A percentile compares a stretch with the other conserved stretches of the same genome.
Evolutionary conservation across 2,329 filamentous ascomycete genomes (phyloP).

Genomic region (Drechmeria coniospora): DNA sequence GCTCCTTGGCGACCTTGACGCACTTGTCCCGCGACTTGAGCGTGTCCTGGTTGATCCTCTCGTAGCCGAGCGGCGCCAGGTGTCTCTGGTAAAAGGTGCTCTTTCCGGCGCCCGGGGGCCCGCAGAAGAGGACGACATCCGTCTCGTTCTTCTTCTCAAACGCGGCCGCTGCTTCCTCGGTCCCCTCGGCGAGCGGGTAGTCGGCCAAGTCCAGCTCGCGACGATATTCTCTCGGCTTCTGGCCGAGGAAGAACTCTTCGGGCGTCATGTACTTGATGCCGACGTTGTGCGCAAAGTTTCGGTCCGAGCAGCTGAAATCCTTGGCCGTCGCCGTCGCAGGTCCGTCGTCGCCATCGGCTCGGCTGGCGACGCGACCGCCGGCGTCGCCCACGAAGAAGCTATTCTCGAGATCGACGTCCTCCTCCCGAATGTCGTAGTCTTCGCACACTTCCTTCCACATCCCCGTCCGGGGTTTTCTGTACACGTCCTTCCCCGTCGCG

Average conservation of each 20-base stretch:
- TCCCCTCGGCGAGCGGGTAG: constrained; percentile 28
- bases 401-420: constrained; percentile 47
- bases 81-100: constrained; percentile 76
- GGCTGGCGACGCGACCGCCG: constrained; percentile 37
- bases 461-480: constrained; percentile 70
- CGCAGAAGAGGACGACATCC: constrained; percentile 76
- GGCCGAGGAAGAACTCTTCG: constrained; percentile 75
- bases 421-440: constrained; percentile 42
- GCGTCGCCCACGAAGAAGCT: constrained; percentile 91
- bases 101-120: constrained; percentile 80
- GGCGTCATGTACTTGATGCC: constrained; percentile 72
- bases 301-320: constrained; percentile 51
- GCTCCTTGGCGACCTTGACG: constrained; percentile 54
- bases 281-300: constrained; percentile 75
- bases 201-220: constrained; percentile 56
- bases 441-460: constrained; percentile 62
- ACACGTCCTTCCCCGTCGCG: constrained; percentile 67
- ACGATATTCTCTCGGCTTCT: constrained; percentile 47
- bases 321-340: constrained; percentile 20
- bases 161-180: constrained; percentile 13
- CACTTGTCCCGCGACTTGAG: constrained; percentile 60
- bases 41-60: constrained; percentile 78
- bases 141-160: constrained; percentile 46
- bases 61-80: constrained; percentile 64
- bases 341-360: constrained; percentile 9